phyloP scores from a whole-genome alignment of 331 rosid genomes.

The Telfairia occidentalis region DNA sequence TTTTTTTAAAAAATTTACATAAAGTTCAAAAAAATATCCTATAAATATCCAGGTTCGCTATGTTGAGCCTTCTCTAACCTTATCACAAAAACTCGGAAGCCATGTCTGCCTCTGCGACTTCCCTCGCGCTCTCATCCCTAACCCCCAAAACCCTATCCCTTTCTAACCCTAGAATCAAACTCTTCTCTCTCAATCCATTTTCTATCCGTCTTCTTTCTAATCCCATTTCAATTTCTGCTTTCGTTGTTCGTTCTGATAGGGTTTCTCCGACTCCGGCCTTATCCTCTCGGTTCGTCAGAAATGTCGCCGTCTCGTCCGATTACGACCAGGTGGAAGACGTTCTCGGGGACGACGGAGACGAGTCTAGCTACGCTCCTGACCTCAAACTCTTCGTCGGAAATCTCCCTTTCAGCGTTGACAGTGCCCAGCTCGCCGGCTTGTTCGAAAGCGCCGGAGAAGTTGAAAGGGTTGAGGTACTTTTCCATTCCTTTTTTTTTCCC shows the following conservation, averaged over 20 bases:
- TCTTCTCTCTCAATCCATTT: conserved; percentile 19
- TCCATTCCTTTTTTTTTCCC: neutral
- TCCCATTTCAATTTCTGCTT: conserved; percentile 37
- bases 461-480: conserved; percentile 67
- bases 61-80: conserved; percentile 13
- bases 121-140: conserved; percentile 46
- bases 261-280: conserved; percentile 9
- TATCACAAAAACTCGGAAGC: conserved; percentile 31
- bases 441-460: conserved; percentile 66
- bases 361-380: conserved; percentile 31
- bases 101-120: conserved; percentile 66
- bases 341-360: conserved; percentile 20
- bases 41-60: neutral
- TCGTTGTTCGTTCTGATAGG: conserved; percentile 20
- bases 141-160: conserved; percentile 33
- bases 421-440: conserved; percentile 73
- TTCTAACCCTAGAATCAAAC: conserved; percentile 22
- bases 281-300: conserved; percentile 37
- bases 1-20: neutral
- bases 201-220: conserved; percentile 21
- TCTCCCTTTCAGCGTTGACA: conserved; percentile 69
- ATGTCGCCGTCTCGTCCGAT: conserved; percentile 52
- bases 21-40: neutral
- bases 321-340: conserved; percentile 56
- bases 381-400: conserved; percentile 75